Evolutionary conservation across 2,329 filamentous ascomycete species (phyloP), one percentile per base, ranked within the genome.

Genomic region (Phialocephala subalpina): DNA sequence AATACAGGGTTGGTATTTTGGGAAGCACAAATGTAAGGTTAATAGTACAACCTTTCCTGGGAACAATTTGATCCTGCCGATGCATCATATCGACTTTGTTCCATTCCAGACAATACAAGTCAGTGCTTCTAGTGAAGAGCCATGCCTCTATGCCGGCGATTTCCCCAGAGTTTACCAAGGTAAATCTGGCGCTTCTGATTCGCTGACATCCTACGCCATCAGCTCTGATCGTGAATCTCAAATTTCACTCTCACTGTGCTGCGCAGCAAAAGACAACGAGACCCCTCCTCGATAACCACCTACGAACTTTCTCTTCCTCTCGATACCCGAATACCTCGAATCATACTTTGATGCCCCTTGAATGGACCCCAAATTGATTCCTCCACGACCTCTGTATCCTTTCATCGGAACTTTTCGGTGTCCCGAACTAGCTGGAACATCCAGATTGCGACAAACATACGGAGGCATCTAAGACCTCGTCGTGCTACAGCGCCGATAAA

Each of bases 301-400:
- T 57, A 22, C 29, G 29, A 38, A 38, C 55, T 33, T 57, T 29
- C 22, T 63, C 20, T 14, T 27, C 33, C 18, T 35, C n/a, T 27
- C 40, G 20, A 53, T 33, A 57, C 35, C 33, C 8, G 12, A 3
- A 38, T 36, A 38, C 18, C 57, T 64, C 29, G 52, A 58, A 16
- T 20, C 20, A 14, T 18, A 3, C 29, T n/a, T 63, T 59, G 29
- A 62, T 22, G 9, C 60, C 20, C 64, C 52, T 70, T 73, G 69
- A 69, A 74, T 73, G 70, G 70, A 74, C 67, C 62, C 67, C 45
- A 67, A 67, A 66, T 69, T 71, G 64, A 67, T 70, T 45, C 71
- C 69, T 67, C 67, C 68, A 67, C 42, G 67, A 67, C 57, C 36
- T 63, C 38, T 40, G 25, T 52, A 52, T 45, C 45, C 56, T 42